Evolutionary conservation across 2,329 filamentous ascomycete genomes (phyloP), one percentile per base, ranked within the genome.

Genomic region (Trichophyton benhamiae): DNA sequence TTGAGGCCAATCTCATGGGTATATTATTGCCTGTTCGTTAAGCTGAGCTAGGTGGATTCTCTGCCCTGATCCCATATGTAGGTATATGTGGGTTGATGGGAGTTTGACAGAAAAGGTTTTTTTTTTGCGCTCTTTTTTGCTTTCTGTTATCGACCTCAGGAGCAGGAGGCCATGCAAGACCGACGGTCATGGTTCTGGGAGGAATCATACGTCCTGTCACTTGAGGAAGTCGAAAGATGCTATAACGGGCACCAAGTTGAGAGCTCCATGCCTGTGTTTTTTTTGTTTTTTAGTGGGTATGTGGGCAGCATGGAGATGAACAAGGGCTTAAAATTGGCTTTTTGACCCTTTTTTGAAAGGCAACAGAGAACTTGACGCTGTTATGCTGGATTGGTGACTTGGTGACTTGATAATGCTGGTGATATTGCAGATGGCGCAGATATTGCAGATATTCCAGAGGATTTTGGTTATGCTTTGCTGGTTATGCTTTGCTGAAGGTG

Each of bases 271-370:
- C 30, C 52, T 55, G 17, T 55, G n/a, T 55, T 55, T 52, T 52
- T 22, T 20, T n/a, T 53, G 3, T 13, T 53, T 25, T 13, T 5
- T 52, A 53, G 52, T 25, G 46, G 46, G 20, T 25, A 20, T 9
- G 17, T 22, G 9, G 46, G 46, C 46, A 30, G 52, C 52, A 55
- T 55, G 27, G 30, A 55, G 52, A 36, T 55, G 52, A 55, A 55
- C 52, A 33, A 55, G 52, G 52, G 52, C 52, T 55, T n/a, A n/a
- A 53, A 25, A n/a, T 22, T 55, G 52, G 52, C 46, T 52, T 48
- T 48, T 52, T 55, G 15, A 15, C 25, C 52, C 52, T 22, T n/a
- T 55, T 17, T 55, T 55, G 52, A 55, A 55, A 55, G 52, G 27
- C 52, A 27, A 30, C 20, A 55, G 27, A 25, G n/a, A 17, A 55